phyloP scores from a whole-genome alignment of 2,329 filamentous ascomycete genomes.

The Mollisia scopiformis region DNA sequence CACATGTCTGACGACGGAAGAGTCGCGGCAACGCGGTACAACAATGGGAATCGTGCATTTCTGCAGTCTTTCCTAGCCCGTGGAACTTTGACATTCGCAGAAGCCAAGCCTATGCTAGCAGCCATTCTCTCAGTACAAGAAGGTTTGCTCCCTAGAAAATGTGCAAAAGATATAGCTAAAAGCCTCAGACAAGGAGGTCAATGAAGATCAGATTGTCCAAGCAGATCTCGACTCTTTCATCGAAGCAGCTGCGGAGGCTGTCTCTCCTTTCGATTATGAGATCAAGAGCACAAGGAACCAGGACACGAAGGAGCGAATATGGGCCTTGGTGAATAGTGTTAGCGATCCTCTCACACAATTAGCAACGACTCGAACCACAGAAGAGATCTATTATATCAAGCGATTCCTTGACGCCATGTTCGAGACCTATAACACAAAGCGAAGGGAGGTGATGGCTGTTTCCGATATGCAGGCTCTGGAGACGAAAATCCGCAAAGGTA shows the following conservation, averaged over 20 bases:
- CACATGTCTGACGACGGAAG: conserved; percentile 16
- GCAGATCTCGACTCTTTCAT: conserved; percentile 72
- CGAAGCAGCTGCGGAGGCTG: conserved; percentile 67
- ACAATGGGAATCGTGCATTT: conserved; percentile 80
- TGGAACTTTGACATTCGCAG: conserved; percentile 74
- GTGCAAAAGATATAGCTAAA: conserved; percentile 3
- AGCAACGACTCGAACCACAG: conserved; percentile 76
- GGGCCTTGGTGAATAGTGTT: conserved; percentile 84
- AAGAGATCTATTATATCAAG: conserved; percentile 90
- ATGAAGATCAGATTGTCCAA: conserved; percentile 66
- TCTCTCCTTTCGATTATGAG: conserved; percentile 84
- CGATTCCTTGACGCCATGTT: conserved; percentile 90
- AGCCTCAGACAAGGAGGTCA: conserved; percentile 46
- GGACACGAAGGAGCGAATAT: conserved; percentile 66
- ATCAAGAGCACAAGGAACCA: conserved; percentile 79
- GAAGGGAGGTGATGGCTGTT: conserved; percentile 83
- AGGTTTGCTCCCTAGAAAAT: conserved; percentile 16
- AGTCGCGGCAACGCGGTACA: conserved; percentile 26
- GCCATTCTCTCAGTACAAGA: conserved; percentile 64
- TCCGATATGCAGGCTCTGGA: conserved; percentile 74
- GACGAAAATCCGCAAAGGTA: conserved; percentile 68
- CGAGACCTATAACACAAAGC: conserved; percentile 78
- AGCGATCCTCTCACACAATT: conserved; percentile 86
- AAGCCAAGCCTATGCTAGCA: conserved; percentile 75
- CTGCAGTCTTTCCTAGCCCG: conserved; percentile 85